Evolutionary conservation across 129 eudicot species (phyloP).

Genomic region (Flaveria trinervia): DNA sequence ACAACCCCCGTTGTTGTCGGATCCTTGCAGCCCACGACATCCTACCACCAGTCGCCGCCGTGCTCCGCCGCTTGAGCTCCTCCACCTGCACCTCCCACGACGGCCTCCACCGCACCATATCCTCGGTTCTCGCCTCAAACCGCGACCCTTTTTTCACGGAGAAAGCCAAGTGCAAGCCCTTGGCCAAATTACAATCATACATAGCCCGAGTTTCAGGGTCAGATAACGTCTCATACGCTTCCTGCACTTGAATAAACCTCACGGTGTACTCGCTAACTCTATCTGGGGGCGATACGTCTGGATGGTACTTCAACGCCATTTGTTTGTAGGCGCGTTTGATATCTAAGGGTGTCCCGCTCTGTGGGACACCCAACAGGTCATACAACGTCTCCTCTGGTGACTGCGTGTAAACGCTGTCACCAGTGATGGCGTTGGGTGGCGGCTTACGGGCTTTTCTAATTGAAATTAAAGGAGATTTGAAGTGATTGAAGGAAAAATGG

Average conservation of each 20-base stretch:
- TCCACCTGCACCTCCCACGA: constrained; percentile 51
- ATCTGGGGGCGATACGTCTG: constrained; percentile 57
- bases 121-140: constrained; percentile 22
- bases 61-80: constrained; percentile 44
- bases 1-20: constrained; percentile 31
- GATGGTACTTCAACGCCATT: constrained; percentile 60
- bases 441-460: not conserved
- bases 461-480: constrained; percentile 10
- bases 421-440: not conserved
- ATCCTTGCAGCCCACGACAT: constrained; percentile 45
- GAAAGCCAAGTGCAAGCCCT: constrained; percentile 42
- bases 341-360: constrained; percentile 39
- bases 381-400: constrained; percentile 36
- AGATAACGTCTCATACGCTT: constrained; percentile 60
- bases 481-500: constrained; percentile 12
- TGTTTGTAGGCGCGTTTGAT: constrained; percentile 59
- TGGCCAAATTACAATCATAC: constrained; percentile 42
- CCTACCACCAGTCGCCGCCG: constrained; percentile 23
- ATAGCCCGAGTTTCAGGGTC: constrained; percentile 53
- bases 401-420: not conserved
- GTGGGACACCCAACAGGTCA: constrained; percentile 47
- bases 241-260: constrained; percentile 50
- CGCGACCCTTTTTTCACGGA: constrained; percentile 27
- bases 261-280: constrained; percentile 34
- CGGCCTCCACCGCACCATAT: constrained; percentile 40